Evolutionary conservation across 2,329 filamentous ascomycete genomes (phyloP), one percentile per base, ranked within the genome.

Genomic region (Verticillium nonalfalfae): DNA sequence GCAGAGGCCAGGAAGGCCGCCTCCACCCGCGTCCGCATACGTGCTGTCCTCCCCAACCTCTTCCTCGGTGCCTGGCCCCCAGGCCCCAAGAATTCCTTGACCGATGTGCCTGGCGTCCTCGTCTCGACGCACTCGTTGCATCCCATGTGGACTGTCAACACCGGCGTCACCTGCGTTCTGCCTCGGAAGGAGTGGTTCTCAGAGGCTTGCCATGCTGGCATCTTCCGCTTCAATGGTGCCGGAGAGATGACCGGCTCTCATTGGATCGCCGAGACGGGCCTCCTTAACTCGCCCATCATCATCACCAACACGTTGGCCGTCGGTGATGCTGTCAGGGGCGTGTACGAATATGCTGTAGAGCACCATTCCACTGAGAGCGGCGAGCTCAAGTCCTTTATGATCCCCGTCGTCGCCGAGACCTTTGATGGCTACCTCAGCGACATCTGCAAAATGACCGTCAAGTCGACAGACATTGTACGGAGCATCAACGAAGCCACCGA

Each of bases 371-470:
- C 77, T 15, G 65, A 73, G 0, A 77, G 78, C 4, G 76, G 74
- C 0, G 74, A 78, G 34, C 75, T 80, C 35, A 80, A 82, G 56
- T 80, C 82, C 70, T 85, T 84, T 63, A 70, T 86, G 9, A 67
- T 83, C 6, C 86, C 86, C 0, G 77, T 87, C 4, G 81, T 89
- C 0, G 82, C 76, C 0, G 85, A 89, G 73, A 89, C 86, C 0
- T 88, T 82, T 60, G 86, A 89, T 66, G 85, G 85, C 10, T 83
- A 78, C 64, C 68, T 89, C 36, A 87, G 83, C 67, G 83, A 89
- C 65, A 75, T 85, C 1, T 74, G 75, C 31, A 78, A 79, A 18
- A 85, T 88, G 60, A 77, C 79, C 0, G 78, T 89, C 2, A 81
- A 76, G 31, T 75, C 83, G 0, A 72, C 81, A 60, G 81, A 87